Evolutionary conservation across 805 yeast species (phyloP).

Genomic region (Wickerhamomyces xylosicus): DNA sequence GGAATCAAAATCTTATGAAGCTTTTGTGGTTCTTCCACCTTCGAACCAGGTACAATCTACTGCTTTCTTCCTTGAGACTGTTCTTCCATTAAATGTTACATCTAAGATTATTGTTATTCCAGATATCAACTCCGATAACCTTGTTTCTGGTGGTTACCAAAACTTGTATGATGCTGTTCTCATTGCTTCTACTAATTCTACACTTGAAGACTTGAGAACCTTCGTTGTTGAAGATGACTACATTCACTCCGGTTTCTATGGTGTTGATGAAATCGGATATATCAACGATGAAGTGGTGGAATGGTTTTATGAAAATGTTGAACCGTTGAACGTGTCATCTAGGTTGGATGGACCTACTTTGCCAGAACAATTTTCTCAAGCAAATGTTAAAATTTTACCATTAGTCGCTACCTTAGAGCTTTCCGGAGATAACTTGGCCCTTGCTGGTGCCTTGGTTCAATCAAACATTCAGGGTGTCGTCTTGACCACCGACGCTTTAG

Average conservation of each 20-base stretch:
- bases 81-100: conserved; percentile 36
- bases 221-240: conserved; percentile 34
- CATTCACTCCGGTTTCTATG: conserved; percentile 38
- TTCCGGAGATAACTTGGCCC: conserved; percentile 31
- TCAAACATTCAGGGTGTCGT: conserved; percentile 32
- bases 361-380: conserved; percentile 19
- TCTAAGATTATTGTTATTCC: conserved; percentile 37
- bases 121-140: conserved; percentile 22
- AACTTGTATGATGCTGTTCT: conserved; percentile 40
- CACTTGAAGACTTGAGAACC: conserved; percentile 32
- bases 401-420: conserved; percentile 33
- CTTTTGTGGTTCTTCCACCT: conserved; percentile 39
- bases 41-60: conserved; percentile 41
- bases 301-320: conserved; percentile 17
- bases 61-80: conserved; percentile 33
- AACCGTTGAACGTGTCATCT: background rate
- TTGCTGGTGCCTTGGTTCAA: conserved; percentile 24
- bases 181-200: conserved; percentile 28
- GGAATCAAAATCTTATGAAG: conserved; percentile 25
- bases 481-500: conserved; percentile 38
- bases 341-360: conserved; percentile 4
- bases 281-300: conserved; percentile 35
- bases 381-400: conserved; percentile 9
- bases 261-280: conserved; percentile 40
- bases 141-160: conserved; percentile 41